phyloP scores from a whole-genome alignment of 192 early-diverging fungal species.

The Backusella australiensis region DNA sequence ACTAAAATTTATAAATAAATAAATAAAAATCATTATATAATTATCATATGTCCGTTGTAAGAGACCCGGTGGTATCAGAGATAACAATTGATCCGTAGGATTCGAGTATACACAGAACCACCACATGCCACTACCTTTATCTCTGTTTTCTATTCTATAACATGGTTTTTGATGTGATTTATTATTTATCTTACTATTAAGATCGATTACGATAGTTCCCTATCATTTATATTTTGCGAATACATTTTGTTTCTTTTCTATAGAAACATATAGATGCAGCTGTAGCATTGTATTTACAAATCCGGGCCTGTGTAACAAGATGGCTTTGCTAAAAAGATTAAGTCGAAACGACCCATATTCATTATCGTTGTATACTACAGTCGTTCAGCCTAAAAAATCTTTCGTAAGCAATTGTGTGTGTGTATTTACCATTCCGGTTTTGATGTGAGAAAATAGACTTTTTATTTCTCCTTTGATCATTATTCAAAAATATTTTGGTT shows the following conservation, averaged over 20 bases:
- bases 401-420: too few relatives aligned
- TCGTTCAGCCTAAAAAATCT: neutral
- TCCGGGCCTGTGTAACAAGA: neutral
- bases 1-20: neutral
- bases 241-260: neutral
- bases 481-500: too few relatives aligned
- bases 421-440: too few relatives aligned
- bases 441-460: too few relatives aligned
- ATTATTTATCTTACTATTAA: neutral
- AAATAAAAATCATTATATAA: neutral
- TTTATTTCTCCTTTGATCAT: too few relatives aligned
- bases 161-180: neutral
- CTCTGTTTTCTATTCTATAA: neutral
- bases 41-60: neutral
- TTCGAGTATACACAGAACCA: neutral
- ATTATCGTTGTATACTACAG: neutral
- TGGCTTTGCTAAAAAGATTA: neutral
- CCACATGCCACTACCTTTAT: neutral
- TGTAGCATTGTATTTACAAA: neutral
- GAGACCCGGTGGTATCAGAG: neutral
- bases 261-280: neutral
- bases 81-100: neutral
- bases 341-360: neutral
- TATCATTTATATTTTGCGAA: too few relatives aligned
- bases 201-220: neutral